These are phyloP conservation scores for Ulota crispa DNA, from an alignment of 225 moss, liverwort and hornwort species.

Conservation along the genomic window DNA sequence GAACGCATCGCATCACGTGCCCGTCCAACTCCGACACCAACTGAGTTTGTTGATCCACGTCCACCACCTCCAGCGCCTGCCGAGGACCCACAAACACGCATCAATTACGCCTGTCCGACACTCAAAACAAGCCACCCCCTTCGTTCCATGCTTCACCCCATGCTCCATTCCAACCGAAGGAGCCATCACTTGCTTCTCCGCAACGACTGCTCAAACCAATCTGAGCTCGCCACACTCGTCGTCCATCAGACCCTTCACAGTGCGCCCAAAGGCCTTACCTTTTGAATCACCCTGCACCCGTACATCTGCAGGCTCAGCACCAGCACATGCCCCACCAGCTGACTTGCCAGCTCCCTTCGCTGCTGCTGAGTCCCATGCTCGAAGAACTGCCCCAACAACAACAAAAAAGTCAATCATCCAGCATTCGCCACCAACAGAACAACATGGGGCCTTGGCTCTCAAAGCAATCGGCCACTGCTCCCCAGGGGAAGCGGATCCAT, in stretches of 20 bases:
- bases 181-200: not conserved
- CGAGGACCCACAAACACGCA: not conserved
- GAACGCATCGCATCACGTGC: slow-evolving; percentile 88
- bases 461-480: not conserved
- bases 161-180: not conserved
- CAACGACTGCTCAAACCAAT: not conserved
- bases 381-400: slow-evolving; percentile 68
- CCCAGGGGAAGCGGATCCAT: not conserved
- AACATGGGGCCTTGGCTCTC: not conserved
- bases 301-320: slow-evolving; percentile 98
- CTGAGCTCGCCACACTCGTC: not conserved
- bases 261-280: slow-evolving; percentile 45
- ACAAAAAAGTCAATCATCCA: slow-evolving; percentile 1
- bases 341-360: slow-evolving; percentile 86
- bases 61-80: slow-evolving; percentile 91
- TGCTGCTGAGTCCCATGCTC: slow-evolving; percentile 92
- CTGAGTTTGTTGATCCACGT: slow-evolving; percentile 88
- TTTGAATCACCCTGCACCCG: slow-evolving; percentile 96
- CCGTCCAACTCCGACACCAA: slow-evolving; percentile 90
- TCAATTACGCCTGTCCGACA: not conserved
- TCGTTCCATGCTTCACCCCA: not conserved
- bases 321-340: slow-evolving; percentile 88
- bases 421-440: not conserved
- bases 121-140: not conserved
- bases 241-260: not conserved